Evolutionary conservation across 2,329 filamentous ascomycete species (phyloP).

Genomic region (Clonostachys byssicola): DNA sequence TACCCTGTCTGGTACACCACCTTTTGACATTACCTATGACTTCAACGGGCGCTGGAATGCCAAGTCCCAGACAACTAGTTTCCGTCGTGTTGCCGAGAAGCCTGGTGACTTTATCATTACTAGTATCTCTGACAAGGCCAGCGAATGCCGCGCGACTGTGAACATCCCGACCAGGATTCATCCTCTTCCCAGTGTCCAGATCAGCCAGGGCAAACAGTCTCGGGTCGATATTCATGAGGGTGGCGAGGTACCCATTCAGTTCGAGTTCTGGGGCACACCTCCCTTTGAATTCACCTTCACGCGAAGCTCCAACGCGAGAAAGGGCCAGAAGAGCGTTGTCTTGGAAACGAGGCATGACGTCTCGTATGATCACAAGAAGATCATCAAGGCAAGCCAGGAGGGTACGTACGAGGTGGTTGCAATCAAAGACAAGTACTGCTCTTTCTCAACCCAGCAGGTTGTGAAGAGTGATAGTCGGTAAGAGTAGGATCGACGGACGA

Average conservation of each 20-base stretch:
- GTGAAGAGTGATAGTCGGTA: constrained; percentile 41
- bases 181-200: constrained; percentile 84
- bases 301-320: constrained; percentile 78
- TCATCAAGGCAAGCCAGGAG: constrained; percentile 82
- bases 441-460: constrained; percentile 71
- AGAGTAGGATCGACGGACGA: not conserved
- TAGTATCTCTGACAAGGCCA: constrained; percentile 80
- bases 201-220: constrained; percentile 77
- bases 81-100: constrained; percentile 88
- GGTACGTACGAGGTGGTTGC: constrained; percentile 96
- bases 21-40: constrained; percentile 89
- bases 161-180: constrained; percentile 82
- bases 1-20: constrained; percentile 82
- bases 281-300: constrained; percentile 99
- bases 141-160: constrained; percentile 78
- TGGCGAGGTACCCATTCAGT: constrained; percentile 86
- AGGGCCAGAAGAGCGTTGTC: constrained; percentile 72
- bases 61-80: constrained; percentile 73
- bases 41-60: constrained; percentile 84
- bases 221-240: constrained; percentile 96
- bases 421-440: constrained; percentile 90
- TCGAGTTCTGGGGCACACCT: constrained; percentile 92
- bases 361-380: constrained; percentile 77
- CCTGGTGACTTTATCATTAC: constrained; percentile 87
- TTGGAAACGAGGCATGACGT: constrained; percentile 89